Percentiles rank a stretch among this genome's conserved stretches.
These are phyloP conservation scores for Fusarium clavum DNA, from an alignment of 2,329 filamentous ascomycete genomes.

Conservation along the genomic window DNA sequence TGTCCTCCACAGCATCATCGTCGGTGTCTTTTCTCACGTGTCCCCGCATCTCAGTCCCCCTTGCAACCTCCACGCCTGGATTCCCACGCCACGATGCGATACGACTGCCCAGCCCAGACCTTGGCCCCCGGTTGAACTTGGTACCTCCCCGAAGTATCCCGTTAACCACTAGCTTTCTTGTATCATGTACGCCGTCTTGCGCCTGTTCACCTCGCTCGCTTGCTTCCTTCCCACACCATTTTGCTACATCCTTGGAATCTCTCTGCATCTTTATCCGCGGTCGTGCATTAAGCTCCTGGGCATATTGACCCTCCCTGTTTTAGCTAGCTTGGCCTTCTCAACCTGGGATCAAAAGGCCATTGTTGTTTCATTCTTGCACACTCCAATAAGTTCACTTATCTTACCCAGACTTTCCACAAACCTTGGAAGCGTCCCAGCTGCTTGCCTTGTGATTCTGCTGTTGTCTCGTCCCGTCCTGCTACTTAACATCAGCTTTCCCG, in stretches of 20 bases:
- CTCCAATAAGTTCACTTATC: constrained; percentile 33
- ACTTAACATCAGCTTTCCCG: constrained; percentile 31
- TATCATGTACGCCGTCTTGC: constrained; percentile 34
- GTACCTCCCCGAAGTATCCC: constrained; percentile 35
- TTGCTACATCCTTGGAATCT: constrained; percentile 38
- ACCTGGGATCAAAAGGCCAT: constrained; percentile 36
- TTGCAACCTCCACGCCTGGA: constrained; percentile 43
- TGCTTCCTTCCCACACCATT: constrained; percentile 43
- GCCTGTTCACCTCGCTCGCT: constrained; percentile 17
- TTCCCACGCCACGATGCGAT: constrained; percentile 43
- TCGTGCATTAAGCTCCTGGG: constrained; percentile 43
- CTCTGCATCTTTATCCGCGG: constrained; percentile 46
- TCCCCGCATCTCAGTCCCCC: constrained; percentile 46
- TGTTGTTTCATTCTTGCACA: constrained; percentile 29
- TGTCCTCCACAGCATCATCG: constrained; percentile 41
- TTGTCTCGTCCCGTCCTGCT: constrained; percentile 17
- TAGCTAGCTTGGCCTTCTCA: constrained; percentile 35
- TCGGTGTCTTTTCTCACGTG: constrained; percentile 42
- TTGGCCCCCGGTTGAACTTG: constrained; percentile 37
- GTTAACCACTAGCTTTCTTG: constrained; percentile 17
- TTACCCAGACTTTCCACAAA: constrained; percentile 31
- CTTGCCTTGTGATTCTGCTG: constrained; percentile 30
- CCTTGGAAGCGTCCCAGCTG: constrained; percentile 27
- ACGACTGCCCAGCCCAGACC: constrained; percentile 38
- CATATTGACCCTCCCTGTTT: constrained; percentile 45